Evolutionary conservation across 306 rosid species (phyloP), one percentile per base, ranked within the genome.

Genomic region (Trifolium subterraneum): DNA sequence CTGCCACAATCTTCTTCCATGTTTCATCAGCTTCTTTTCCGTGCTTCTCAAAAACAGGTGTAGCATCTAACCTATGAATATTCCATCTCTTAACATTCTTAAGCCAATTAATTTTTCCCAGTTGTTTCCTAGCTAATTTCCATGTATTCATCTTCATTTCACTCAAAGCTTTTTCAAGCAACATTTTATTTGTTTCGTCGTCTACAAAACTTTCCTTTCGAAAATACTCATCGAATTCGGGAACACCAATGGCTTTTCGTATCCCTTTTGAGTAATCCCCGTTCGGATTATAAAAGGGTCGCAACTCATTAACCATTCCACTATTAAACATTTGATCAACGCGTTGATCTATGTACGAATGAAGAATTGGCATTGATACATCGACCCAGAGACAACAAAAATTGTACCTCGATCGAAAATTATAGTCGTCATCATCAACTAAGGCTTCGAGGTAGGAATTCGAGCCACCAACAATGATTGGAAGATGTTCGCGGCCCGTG

Each of bases 391-490:
- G 81, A 48, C 92, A 88, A 25, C 90, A 86, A 10, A 83, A 87
- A 18, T 94, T 94, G 15, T 83, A 88, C 65, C 74, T 87, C 0
- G 90, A 85, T 13, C 80, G 78, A 48, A 90, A 78, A 1, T 82
- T 82, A 48, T 80, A 80, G 15, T 85, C 87, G 0, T 82, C 73
- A 45, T 79, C 84, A 51, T 93, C 97, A 0, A 92, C 51, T n/a
- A 94, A 69, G 33, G 89, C 86, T 45, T 92, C 96, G 0, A 94
- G 75, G 69, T 83, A 92, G 0, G 97, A 92, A 44, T 94, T 94
- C 4, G 99, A 94, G 2, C 99, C 99, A 2, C 99, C 99, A 0
- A 86, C 99, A 16, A 94, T 85, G 81, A 94, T 84, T 0, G 99
- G 99, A 50, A 87, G 89, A 4, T 80, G 65, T 1, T 74, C 73